These are phyloP conservation scores for Royoungia palumana DNA, from an alignment of 768 basidiomycete genomes.

Conservation along the genomic window DNA sequence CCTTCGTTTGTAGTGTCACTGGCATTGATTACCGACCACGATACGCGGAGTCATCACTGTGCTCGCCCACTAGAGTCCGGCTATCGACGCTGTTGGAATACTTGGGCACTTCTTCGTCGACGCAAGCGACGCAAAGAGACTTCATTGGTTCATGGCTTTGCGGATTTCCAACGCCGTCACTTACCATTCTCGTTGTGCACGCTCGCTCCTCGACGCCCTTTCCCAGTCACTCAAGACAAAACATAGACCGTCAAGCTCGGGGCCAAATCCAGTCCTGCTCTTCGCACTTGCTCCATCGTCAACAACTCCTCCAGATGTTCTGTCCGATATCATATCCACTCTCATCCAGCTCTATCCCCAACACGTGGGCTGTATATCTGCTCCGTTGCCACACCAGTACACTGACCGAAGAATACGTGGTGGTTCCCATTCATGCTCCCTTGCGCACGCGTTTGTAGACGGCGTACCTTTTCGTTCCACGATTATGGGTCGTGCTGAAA, in stretches of 20 bases:
- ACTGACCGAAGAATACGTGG: conserved; percentile 3
- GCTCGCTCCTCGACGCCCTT: conserved; percentile 12
- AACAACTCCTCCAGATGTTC: conserved; percentile 15
- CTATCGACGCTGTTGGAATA: too few relatives aligned
- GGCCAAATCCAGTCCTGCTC: conserved; percentile 11
- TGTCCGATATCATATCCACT: conserved; percentile 38
- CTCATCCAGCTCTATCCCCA: conserved; percentile 39
- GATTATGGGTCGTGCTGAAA: conserved; percentile 53
- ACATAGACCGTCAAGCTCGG: not conserved
- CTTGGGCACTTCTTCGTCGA: too few relatives aligned
- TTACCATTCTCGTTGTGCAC: conserved; percentile 16
- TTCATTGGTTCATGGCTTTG: conserved; percentile 3
- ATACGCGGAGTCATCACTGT: too few relatives aligned
- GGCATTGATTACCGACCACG: too few relatives aligned
- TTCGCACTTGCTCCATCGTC: conserved; percentile 28
- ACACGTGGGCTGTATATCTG: conserved; percentile 63
- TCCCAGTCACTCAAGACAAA: conserved; percentile 3
- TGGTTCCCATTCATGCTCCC: conserved; percentile 47
- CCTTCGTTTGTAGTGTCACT: too few relatives aligned
- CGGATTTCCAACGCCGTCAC: conserved; percentile 17
- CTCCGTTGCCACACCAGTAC: conserved; percentile 37
- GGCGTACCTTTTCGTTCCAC: conserved; percentile 59
- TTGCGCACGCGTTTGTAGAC: conserved; percentile 48
- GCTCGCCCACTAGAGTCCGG: too few relatives aligned
- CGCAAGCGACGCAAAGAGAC: too few relatives aligned